Conservation (phyloP, 2,329 filamentous ascomycete genomes). For the Alternaria solani region DNA sequence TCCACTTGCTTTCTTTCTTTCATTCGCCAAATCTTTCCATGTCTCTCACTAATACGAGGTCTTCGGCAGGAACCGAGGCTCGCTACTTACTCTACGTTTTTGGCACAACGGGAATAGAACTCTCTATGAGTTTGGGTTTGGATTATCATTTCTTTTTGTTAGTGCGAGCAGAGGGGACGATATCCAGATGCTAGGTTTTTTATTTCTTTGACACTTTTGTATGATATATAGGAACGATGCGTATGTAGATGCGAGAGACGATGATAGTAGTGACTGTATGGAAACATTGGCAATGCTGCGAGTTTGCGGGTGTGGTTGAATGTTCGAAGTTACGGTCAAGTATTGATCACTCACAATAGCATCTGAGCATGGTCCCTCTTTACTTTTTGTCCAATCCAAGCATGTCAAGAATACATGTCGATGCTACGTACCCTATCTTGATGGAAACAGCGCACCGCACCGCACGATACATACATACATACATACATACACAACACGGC, state of each 20-base stretch:
- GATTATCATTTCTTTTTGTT: too few relatives aligned
- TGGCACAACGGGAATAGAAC: too few relatives aligned
- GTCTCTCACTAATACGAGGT: conserved; percentile 17
- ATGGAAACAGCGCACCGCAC: too few relatives aligned
- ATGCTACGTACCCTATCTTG: too few relatives aligned
- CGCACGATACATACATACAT: too few relatives aligned
- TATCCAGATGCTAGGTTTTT: not conserved
- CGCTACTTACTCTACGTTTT: not conserved
- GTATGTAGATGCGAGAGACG: not conserved
- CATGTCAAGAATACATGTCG: too few relatives aligned
- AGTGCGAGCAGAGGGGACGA: not conserved
- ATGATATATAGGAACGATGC: not conserved
- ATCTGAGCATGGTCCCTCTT: not conserved
- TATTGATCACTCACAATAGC: not conserved
- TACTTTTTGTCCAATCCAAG: too few relatives aligned
- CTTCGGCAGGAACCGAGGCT: conserved; percentile 4
- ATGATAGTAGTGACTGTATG: not conserved
- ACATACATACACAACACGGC: too few relatives aligned
- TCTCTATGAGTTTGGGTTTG: not conserved
- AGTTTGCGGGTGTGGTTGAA: too few relatives aligned
- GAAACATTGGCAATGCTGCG: too few relatives aligned
- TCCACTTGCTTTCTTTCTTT: not conserved
- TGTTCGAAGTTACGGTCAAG: too few relatives aligned
- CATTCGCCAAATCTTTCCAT: too few relatives aligned
- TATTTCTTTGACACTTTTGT: not conserved